Base-by-base conservation (phyloP, 495 filamentous ascomycete genomes). In the Viridothelium virens region DNA sequence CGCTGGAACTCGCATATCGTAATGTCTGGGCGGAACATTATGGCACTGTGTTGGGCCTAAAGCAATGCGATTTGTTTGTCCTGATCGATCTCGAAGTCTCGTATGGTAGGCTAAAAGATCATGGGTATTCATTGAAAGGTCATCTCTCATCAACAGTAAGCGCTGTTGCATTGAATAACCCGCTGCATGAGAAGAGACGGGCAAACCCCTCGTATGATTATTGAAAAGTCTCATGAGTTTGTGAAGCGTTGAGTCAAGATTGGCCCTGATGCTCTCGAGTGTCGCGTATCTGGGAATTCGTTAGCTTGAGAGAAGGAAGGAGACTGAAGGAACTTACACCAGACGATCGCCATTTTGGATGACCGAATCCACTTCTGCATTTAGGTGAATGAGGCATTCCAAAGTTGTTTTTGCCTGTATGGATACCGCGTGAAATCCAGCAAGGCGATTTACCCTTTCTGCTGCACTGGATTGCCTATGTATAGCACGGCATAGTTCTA, bases 51-150 rank as follows among this genome's bases (percentile, higher is more conserved):
- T 36, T 18, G 7, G n/a, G 18, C 53, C 31, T 34, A 36, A 18
- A 10, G n/a, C 2, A 36, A 18, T 9, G 18, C 53, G 53, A 33
- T 7, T 36, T 33, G 5, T 59, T 36, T 59, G 53, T 33, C 31
- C 25, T 31, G 36, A 1, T 33, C 53, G 18, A 18, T 36, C 53
- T 6, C 53, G n/a, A 34, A 59, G 53, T 36, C 53, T 59, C 18
- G 53, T 36, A 10, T 59, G 53, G 18, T 59, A 59, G 36, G 53
- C 3, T 3, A 59, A 14, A 2, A 59, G 18, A 14, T 36, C 31
- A 7, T 59, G 53, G 33, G 53, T 59, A 36, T 36, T 59, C 53
- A 59, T 59, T 7, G 31, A 59, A 36, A 59, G 53, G 25, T 59
- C 53, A 14, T 59, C 53, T 59, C 53, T 36, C 31, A 36, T 59